Conservation (phyloP, 2,329 filamentous ascomycete genomes). For the Paramyrothecium roridum region DNA sequence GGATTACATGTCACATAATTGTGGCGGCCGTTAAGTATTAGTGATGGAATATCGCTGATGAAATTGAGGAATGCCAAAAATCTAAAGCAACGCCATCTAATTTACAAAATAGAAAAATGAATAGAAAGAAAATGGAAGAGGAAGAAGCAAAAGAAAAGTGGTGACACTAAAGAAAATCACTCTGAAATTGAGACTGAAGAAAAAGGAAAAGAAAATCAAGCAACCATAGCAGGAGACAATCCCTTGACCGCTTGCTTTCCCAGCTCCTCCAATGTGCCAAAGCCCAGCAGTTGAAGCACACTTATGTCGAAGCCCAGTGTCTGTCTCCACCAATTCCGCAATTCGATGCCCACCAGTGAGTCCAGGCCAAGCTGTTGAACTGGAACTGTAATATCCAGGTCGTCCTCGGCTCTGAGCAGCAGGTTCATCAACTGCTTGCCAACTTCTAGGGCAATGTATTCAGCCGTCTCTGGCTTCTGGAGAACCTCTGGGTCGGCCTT, state of each 20-base stretch:
- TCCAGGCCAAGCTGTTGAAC: conserved; percentile 1
- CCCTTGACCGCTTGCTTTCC: background rate
- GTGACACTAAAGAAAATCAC: too few species aligned
- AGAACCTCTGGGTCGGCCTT: background rate
- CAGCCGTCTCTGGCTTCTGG: background rate
- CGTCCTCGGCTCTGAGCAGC: background rate
- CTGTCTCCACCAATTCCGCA: conserved; percentile 2
- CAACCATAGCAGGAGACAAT: too few species aligned
- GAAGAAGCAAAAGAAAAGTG: too few species aligned
- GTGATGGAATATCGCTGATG: too few species aligned
- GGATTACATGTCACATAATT: too few species aligned
- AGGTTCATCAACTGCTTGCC: background rate
- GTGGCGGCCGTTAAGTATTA: too few species aligned
- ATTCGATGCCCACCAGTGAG: conserved; percentile 3
- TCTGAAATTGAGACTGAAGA: too few species aligned
- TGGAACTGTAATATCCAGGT: background rate
- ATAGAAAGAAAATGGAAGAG: too few species aligned
- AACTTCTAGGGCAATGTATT: background rate
- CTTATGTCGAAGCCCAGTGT: conserved; percentile 2
- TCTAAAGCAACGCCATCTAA: too few species aligned
- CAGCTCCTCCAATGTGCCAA: background rate
- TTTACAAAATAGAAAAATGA: too few species aligned
- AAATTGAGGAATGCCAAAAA: too few species aligned
- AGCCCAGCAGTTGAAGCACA: conserved; percentile 2
- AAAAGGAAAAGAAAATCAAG: too few species aligned